A percentile compares a stretch with the other conserved stretches of the same genome.
phyloP scores from a whole-genome alignment of 2,329 filamentous ascomycete genomes.

The Pseudogymnoascus sp. region DNA sequence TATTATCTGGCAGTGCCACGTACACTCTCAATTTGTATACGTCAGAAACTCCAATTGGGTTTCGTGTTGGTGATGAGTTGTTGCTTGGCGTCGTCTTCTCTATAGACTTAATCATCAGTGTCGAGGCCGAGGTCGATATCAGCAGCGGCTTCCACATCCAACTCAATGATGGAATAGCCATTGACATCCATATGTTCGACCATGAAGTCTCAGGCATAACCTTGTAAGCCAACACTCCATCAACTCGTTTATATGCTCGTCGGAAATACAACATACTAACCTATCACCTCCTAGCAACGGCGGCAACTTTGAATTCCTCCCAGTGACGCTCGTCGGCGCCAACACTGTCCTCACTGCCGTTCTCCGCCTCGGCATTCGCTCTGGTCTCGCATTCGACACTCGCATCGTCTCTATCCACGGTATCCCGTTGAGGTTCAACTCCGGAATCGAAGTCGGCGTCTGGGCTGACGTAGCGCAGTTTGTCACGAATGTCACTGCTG shows the following conservation, averaged over 20 bases:
- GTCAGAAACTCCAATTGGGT: slow-evolving; percentile 36
- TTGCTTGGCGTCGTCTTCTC: slow-evolving; percentile 40
- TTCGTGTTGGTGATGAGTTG: slow-evolving; percentile 32
- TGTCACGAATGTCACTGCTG: slow-evolving; percentile 40
- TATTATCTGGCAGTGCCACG: slow-evolving; percentile 33
- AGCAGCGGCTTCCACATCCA: slow-evolving; percentile 47
- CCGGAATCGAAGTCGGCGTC: slow-evolving; percentile 35
- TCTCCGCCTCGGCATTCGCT: slow-evolving; percentile 39
- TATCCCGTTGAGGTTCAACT: slow-evolving; percentile 11
- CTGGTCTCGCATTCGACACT: slow-evolving; percentile 34
- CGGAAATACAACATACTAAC: neutral
- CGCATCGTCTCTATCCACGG: slow-evolving; percentile 20
- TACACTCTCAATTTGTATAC: slow-evolving; percentile 43
- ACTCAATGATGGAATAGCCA: slow-evolving; percentile 40
- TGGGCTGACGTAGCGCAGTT: slow-evolving; percentile 48
- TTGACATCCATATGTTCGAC: slow-evolving; percentile 44
- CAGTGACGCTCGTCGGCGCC: slow-evolving; percentile 41
- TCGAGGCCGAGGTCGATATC: slow-evolving; percentile 40
- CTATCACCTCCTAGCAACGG: slow-evolving; percentile 34
- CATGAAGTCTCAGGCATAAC: slow-evolving; percentile 39
- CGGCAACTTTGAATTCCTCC: slow-evolving; percentile 48
- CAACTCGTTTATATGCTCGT: neutral
- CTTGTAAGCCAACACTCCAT: slow-evolving; percentile 35
- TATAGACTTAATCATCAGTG: slow-evolving; percentile 44
- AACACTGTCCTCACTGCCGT: slow-evolving; percentile 38